phyloP scores from a whole-genome alignment of 2,329 filamentous ascomycete genomes.

The Emericellopsis atlantica region DNA sequence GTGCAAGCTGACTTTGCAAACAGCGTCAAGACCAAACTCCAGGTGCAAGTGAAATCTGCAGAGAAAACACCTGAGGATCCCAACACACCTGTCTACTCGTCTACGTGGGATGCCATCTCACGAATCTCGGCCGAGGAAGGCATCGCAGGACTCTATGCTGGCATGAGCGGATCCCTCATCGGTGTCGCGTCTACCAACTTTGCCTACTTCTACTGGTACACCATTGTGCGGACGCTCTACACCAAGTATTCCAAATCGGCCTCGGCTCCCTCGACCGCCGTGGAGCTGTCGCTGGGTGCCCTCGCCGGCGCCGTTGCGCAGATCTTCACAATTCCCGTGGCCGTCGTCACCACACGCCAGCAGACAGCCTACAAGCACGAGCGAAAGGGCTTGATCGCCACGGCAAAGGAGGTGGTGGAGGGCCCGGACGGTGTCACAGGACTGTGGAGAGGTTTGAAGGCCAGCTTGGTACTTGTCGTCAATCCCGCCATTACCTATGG shows the following conservation, averaged over 20 bases:
- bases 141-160: slow-evolving; percentile 70
- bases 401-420: slow-evolving; percentile 76
- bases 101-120: slow-evolving; percentile 75
- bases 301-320: slow-evolving; percentile 84
- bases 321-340: slow-evolving; percentile 90
- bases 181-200: slow-evolving; percentile 97
- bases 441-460: slow-evolving; percentile 90
- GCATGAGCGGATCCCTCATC: slow-evolving; percentile 73
- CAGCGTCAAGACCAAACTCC: slow-evolving; percentile 90
- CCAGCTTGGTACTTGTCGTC: slow-evolving; percentile 86
- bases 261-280: slow-evolving; percentile 57
- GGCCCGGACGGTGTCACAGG: slow-evolving; percentile 83
- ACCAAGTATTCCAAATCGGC: slow-evolving; percentile 40
- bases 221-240: slow-evolving; percentile 73
- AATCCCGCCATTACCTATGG: slow-evolving; percentile 98
- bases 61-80: slow-evolving; percentile 29
- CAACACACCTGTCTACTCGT: slow-evolving; percentile 62
- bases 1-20: slow-evolving; percentile 1
- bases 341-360: slow-evolving; percentile 89
- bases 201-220: slow-evolving; percentile 99
- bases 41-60: slow-evolving; percentile 74
- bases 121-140: slow-evolving; percentile 79
- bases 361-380: slow-evolving; percentile 82
- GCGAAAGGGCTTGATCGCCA: slow-evolving; percentile 75
- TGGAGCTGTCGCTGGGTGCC: slow-evolving; percentile 77